Base-by-base conservation (phyloP, 306 rosid genomes). In the Citrullus mucosospermus region DNA sequence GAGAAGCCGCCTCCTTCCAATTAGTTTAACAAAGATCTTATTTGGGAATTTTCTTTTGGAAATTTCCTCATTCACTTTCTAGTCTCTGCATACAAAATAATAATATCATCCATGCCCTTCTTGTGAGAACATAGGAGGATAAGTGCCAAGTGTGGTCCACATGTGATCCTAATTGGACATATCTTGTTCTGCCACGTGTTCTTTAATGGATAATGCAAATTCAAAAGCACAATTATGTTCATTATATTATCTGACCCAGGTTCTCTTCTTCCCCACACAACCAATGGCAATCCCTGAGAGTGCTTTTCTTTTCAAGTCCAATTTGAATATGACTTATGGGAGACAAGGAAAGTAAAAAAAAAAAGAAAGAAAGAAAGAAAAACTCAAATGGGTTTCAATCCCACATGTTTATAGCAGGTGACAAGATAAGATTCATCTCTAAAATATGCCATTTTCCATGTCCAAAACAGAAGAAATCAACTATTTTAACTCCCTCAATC, bases 61-160 rank as follows among this genome's bases (percentile, higher is more conserved):
- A 80, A 73, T 78, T 41, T 70, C 70, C 76, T 65, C 43, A 38
- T 56, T 54, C 78, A 75, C 75, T 53, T 34, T 81, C 80, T 25
- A 53, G 60, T 41, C 44, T 56, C 59, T 65, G 76, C 77, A 43
- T 16, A 20, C 41, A 61, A 59, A 43, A 81, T 51, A 74, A 68
- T 66, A 63, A 70, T 25, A 43, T 9, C 25, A 20, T 54, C 81
- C 83, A 58, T 85, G 55, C 69, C 6, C 22, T 72, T 46, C n/a
- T 57, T 28, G 30, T 51, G 68, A 32, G 63, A 43, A 14, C 54
- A 48, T 16, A 59, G 55, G 53, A 14, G 48, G 88, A 87, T 87
- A 85, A 83, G 84, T 73, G 78, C 69, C 87, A 83, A 63, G 62
- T 59, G 83, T 77, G 84, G 61, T 80, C 83, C 85, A 82, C 79